phyloP scores from a whole-genome alignment of 805 yeast species.

The Starmerella davenportii region DNA sequence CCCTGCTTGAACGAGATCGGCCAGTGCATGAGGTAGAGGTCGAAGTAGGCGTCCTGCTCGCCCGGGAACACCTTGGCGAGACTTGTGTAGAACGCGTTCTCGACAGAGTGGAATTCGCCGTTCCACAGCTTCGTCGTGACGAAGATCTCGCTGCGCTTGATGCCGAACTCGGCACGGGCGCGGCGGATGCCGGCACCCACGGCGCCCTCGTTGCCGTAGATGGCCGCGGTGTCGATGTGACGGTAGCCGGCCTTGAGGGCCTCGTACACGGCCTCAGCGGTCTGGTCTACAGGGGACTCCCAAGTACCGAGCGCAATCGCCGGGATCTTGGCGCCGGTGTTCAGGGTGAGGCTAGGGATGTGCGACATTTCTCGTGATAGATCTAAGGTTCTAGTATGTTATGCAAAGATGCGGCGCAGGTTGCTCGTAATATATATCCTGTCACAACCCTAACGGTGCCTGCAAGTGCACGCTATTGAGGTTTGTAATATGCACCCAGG shows the following conservation, averaged over 20 bases:
- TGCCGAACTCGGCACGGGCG: slow-evolving; percentile 19
- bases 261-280: slow-evolving; percentile 34
- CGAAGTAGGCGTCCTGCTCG: slow-evolving; percentile 39
- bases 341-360: slow-evolving; percentile 27
- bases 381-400: not conserved
- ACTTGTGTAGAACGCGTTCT: slow-evolving; percentile 33
- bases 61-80: slow-evolving; percentile 27
- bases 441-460: too few relatives aligned
- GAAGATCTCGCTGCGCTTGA: slow-evolving; percentile 35
- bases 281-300: slow-evolving; percentile 30
- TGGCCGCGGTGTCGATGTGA: slow-evolving; percentile 60
- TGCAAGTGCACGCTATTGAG: too few relatives aligned
- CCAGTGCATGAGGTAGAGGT: slow-evolving; percentile 52
- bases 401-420: not conserved
- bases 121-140: slow-evolving; percentile 50
- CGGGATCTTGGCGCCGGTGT: slow-evolving; percentile 44
- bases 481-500: too few relatives aligned
- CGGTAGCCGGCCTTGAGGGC: slow-evolving; percentile 52
- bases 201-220: slow-evolving; percentile 48
- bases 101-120: slow-evolving; percentile 25
- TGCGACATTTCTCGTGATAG: slow-evolving; percentile 7
- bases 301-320: slow-evolving; percentile 57
- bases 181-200: slow-evolving; percentile 37
- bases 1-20: slow-evolving; percentile 29
- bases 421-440: not conserved